Percentiles rank a stretch among this genome's conserved stretches.
Evolutionary conservation across 2,329 filamentous ascomycete genomes (phyloP).

Genomic region (Penicillium sclerotigenum): DNA sequence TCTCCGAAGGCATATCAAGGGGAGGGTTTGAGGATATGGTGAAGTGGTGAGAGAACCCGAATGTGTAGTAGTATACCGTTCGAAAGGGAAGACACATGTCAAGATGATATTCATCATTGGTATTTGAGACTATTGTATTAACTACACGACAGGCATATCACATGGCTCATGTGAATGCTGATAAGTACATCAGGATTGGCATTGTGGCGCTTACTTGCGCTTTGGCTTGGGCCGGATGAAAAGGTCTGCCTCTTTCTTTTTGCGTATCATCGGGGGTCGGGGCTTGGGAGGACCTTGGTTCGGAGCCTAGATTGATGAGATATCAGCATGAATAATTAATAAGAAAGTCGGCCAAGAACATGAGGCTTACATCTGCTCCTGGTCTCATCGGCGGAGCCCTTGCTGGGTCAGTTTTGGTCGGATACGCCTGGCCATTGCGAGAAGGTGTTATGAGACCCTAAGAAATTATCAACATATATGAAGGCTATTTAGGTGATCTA

Average conservation of each 20-base stretch:
- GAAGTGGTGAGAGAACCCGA: background rate
- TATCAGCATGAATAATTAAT: conserved; percentile 9
- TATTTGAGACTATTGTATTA: background rate
- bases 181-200: background rate
- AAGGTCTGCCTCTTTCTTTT: conserved; percentile 40
- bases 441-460: conserved; percentile 43
- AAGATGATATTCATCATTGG: background rate
- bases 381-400: conserved; percentile 15
- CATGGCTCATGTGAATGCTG: background rate
- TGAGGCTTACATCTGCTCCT: conserved; percentile 22
- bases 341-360: background rate
- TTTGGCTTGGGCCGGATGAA: conserved; percentile 43
- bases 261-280: conserved; percentile 34
- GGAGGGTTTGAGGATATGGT: background rate
- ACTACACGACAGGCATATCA: background rate
- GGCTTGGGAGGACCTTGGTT: conserved; percentile 16
- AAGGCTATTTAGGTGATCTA: background rate
- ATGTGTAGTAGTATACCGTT: background rate
- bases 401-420: conserved; percentile 20
- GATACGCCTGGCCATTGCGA: conserved; percentile 34
- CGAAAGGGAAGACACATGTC: background rate
- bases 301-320: conserved; percentile 18
- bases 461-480: conserved; percentile 23
- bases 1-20: background rate
- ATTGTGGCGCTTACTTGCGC: conserved; percentile 16